Evolutionary conservation across 73 alveolate genomes (phyloP), one percentile per base, ranked within the genome.

Genomic region (Symbiodinium pilosum): DNA sequence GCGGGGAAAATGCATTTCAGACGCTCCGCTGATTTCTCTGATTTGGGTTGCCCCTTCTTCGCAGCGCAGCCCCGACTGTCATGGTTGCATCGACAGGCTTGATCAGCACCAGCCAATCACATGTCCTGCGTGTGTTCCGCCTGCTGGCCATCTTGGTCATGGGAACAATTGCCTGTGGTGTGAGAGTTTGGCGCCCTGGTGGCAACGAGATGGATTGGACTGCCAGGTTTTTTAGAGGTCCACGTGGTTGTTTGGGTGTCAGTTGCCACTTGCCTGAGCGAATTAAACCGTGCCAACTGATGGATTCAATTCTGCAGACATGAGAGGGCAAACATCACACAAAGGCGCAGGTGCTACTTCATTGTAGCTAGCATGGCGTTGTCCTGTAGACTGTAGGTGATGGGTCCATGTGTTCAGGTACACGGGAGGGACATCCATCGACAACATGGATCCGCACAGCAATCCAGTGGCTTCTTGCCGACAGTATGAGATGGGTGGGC

Each of bases 381-480:
- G 59, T 47, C 14, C 59, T 47, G 59, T 47, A 6, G 21, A 47
- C 14, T 14, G 59, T 6, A 47, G n/a, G n/a, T n/a, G n/a, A n/a
- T n/a, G n/a, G n/a, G n/a, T n/a, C n/a, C n/a, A n/a, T n/a, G n/a
- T 47, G 59, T 38, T 38, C 41, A 64, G 81, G 81, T 64, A 64
- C 81, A 64, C 81, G 12, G 52, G 89, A 18, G 98, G 98, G 41
- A 93, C 98, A 8, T 92, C 98, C 54, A 93, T 93, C 47, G 93
- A 93, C 83, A 73, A 81, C 69, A 93, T 93, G 98, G 98, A 93
- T 54, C 93, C 98, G 39, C 91, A 93, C 39, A 93, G 98, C 93
- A 73, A 24, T 71, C 68, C 54, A 12, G 59, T 83, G 26, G 89
- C 64, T 4, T 12, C 89, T 83, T 47, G 59, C 59, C 59, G 59